A percentile compares a stretch with the other conserved stretches of the same genome.
phyloP scores from a whole-genome alignment of 306 rosid species.

The Astragalus glycyphyllos region DNA sequence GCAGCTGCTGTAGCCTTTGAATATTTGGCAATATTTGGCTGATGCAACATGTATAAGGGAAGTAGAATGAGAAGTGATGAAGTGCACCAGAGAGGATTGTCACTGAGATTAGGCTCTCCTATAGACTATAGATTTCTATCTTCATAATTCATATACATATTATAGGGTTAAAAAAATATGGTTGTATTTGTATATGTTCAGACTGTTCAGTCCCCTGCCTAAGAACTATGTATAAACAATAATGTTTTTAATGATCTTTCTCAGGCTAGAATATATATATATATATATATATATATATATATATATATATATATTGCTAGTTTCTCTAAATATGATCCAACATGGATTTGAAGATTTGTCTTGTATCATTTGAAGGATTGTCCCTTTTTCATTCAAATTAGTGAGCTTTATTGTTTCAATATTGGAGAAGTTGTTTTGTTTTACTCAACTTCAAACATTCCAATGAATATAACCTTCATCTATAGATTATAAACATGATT shows the following conservation, averaged over 20 bases:
- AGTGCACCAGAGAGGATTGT: background rate
- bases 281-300: no score
- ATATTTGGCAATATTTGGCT: slow-evolving; percentile 29
- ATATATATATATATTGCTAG: no score
- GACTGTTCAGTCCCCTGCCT: background rate
- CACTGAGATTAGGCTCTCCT: slow-evolving; percentile 24
- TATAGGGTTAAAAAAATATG: background rate
- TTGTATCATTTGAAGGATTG: background rate
- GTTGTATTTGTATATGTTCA: background rate
- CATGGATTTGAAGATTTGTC: background rate
- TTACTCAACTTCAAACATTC: background rate
- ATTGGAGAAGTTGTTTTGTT: no score
- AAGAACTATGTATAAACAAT: background rate
- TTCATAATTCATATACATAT: background rate
- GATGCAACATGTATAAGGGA: slow-evolving; percentile 20
- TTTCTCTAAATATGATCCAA: background rate
- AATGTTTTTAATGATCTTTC: background rate
- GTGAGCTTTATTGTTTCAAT: no score
- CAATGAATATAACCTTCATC: background rate
- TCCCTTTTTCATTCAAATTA: background rate
- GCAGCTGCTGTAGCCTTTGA: slow-evolving; percentile 41
- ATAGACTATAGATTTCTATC: background rate
- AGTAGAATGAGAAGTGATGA: background rate
- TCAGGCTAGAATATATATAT: no score
- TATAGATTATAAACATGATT: background rate